Base-by-base conservation (phyloP, 2,329 filamentous ascomycete genomes). In the Neurospora crassa region DNA sequence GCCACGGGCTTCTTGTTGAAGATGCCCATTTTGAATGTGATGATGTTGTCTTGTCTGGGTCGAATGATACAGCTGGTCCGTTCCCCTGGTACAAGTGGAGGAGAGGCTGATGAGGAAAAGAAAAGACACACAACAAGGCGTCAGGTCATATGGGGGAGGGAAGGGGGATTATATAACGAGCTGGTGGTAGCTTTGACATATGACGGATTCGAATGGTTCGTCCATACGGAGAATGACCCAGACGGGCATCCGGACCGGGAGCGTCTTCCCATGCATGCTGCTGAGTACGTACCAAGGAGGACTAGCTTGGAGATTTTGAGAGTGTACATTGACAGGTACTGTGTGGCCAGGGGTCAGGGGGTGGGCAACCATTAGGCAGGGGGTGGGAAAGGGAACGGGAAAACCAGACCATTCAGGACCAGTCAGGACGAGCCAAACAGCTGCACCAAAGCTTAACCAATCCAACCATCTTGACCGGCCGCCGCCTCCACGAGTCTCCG, bases 1-100 rank as follows among this genome's bases (percentile, higher is more conserved):
- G 74, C 72, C 53, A 75, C 74, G 53, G 77, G 76, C 74, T 75
- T 76, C 74, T 76, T 78, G 70, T 71, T 68, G 72, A 79, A 74
- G 69, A 78, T 67, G 43, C 76, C 76, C 77, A 77, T 78, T 41
- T 69, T 76, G 73, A 63, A 59, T 74, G 41, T 41, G 45, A 37
- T 68, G 29, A 20, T n/a, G 11, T 47, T 70, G 53, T 29, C 37
- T 67, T 67, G 68, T 72, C 69, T 69, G 59, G 70, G 71, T 70
- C 71, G 70, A 68, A 24, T 37, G 70, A 74, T 67, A 68, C 63
- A 69, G 70, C 70, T 70, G 72, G 71, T 68, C 74, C 71, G 73
- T 73, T 63, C 72, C 75, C 69, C 70, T 74, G 73, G 71, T 69
- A 71, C 70, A 71, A 68, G 70, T 70, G 70, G 41, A 72, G 67